Evolutionary conservation across 805 yeast species (phyloP), one percentile per base, ranked within the genome.

Genomic region (Myxozyma lipomycoides): DNA sequence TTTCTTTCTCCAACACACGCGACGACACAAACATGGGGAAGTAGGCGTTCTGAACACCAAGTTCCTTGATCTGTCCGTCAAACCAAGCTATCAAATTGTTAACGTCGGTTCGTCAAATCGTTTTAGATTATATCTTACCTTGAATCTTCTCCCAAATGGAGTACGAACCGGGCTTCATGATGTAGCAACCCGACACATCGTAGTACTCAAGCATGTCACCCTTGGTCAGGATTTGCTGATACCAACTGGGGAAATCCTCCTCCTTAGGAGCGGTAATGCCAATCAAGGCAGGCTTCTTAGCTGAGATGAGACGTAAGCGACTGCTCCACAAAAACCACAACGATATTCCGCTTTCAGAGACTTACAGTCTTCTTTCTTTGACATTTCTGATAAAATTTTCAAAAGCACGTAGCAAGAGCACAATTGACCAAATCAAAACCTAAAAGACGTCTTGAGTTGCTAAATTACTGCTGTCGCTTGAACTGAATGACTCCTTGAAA

Each of bases 181-280:
- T 93, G 71, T 93, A 93, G 76, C 99, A 93, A 63, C 99, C 99
- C 46, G 97, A 89, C 45, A 93, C 98, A 67, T 95, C 98, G 67
- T 93, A 93, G 76, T 93, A 93, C 69, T 95, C 98, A 64, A 93
- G 78, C 96, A 95, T 87, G 72, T 93, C 99, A 72, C 96, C 95
- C 73, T 93, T 93, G 64, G 95, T 86, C 60, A 90, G 78, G 52
- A 95, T 84, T 75, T 93, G 98, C 64, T 90, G 90, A 75, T 93
- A 93, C 99, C 99, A 93, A 46, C 89, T 82, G 56, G 98, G 82
- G 76, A 93, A 93, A 68, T 93, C 98, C 64, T 81, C 76, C 57
- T 82, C 79, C 73, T 93, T 93, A 71, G 88, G 95, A 45, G 86
- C 95, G 41, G 98, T 93, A 68, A 93, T 91, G 71, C 98, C 98